Evolutionary conservation across 805 yeast genomes (phyloP).

Genomic region (Schwanniomyces yamadae): DNA sequence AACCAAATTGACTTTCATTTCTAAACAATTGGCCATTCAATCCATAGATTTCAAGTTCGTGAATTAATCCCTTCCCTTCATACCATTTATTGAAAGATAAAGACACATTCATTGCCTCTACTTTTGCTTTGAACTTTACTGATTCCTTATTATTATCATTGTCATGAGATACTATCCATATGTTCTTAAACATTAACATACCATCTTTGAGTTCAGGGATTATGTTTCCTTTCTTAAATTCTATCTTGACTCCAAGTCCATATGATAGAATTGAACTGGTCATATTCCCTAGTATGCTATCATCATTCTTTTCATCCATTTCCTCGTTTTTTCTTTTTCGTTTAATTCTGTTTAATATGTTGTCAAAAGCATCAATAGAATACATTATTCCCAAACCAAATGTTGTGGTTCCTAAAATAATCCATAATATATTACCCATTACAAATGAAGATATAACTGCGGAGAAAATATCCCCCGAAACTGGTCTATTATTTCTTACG

Average conservation of each 20-base stretch:
- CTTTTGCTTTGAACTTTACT: constrained; percentile 30
- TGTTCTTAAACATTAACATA: constrained; percentile 43
- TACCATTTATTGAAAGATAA: constrained; percentile 55
- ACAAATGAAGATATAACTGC: constrained; percentile 58
- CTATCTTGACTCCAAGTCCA: constrained; percentile 37
- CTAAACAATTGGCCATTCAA: constrained; percentile 38
- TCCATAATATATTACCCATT: constrained; percentile 57
- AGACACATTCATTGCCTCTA: constrained; percentile 44
- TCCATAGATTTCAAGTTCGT: constrained; percentile 50
- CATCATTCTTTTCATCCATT: constrained; percentile 8
- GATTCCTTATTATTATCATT: constrained; percentile 12
- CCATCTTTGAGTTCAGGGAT: constrained; percentile 52
- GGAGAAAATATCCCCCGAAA: constrained; percentile 49
- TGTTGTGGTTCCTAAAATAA: constrained; percentile 57
- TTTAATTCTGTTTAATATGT: constrained; percentile 19
- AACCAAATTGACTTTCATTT: constrained; percentile 6
- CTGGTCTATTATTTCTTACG: constrained; percentile 47
- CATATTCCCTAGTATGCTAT: constrained; percentile 31
- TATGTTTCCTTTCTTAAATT: constrained; percentile 37
- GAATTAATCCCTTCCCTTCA: constrained; percentile 51
- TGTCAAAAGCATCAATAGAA: constrained; percentile 38
- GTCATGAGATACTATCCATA: constrained; percentile 21
- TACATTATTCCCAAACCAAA: constrained; percentile 50
- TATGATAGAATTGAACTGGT: constrained; percentile 37
- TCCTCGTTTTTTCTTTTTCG: constrained; percentile 25